Base-by-base conservation (phyloP, 2,329 filamentous ascomycete species). In the Exutisphaerella laricina region DNA sequence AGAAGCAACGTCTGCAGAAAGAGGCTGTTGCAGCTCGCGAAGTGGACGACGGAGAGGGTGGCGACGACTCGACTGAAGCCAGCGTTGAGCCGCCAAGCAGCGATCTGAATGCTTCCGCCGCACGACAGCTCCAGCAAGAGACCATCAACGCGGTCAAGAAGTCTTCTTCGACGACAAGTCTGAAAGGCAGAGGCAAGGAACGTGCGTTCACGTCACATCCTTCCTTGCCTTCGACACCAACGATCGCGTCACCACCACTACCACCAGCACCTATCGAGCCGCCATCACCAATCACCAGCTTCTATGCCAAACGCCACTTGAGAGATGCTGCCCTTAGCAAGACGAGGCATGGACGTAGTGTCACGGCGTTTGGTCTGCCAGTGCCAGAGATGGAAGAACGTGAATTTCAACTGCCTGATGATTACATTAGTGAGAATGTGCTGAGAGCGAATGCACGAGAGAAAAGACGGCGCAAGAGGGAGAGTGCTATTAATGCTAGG, bases 301-400 rank as follows among this genome's bases (percentile, higher is more conserved):
- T 96, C 68, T 97, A 88, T 61, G 65, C 75, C 13, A 88, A 92
- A 66, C 80, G 77, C 17, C 82, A 94, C 58, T 75, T 90, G 48
- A 82, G 90, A 18, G 85, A 88, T 16, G 79, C 81, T 5, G 88
- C 89, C 7, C 66, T 95, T n/a, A 83, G 79, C 48, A 80, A 79
- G 53, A 73, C 79, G 36, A 76, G 88, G 23, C 79, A 85, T 39
- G 78, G 80, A 37, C 79, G 87, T 37, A 85, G 77, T 39, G 73
- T 82, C 12, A 72, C 84, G 35, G 90, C 89, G 3, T 97, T 92
- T 75, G 90, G 90, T 0, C 78, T 83, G 18, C 77, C 84, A 0
- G 66, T 97, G 14, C 89, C 89, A 1, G 86, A 94, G 10, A 70
- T 84, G 44, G 62, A 70, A 4, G 77, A 85, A 59, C 61, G 62